phyloP scores from a whole-genome alignment of 2,329 filamentous ascomycete species.

The Colletotrichum nymphaeae region DNA sequence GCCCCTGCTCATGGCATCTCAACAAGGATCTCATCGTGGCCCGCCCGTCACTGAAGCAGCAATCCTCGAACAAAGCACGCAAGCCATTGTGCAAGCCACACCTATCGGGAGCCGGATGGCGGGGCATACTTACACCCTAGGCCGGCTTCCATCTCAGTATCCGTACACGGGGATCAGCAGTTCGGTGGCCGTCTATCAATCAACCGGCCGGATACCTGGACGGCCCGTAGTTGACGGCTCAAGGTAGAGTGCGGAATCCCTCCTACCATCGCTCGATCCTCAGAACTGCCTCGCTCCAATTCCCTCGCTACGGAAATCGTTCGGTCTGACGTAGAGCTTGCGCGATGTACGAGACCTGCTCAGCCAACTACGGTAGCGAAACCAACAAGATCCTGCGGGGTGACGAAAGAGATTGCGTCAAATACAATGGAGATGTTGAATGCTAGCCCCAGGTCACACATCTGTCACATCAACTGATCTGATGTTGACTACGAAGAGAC shows the following conservation, averaged over 20 bases:
- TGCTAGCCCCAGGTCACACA: neutral
- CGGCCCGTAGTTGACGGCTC: neutral
- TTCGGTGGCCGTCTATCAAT: neutral
- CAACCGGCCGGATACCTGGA: neutral
- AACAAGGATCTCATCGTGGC: slow-evolving; percentile 15
- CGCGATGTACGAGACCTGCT: neutral
- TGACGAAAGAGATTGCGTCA: slow-evolving; percentile 18
- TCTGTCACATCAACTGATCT: slow-evolving; percentile 2
- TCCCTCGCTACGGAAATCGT: neutral
- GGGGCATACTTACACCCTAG: slow-evolving; percentile 4
- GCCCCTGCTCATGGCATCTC: slow-evolving; percentile 8
- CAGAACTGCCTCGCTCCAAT: neutral
- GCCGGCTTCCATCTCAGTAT: neutral
- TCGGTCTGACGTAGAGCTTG: neutral
- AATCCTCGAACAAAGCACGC: slow-evolving; percentile 26
- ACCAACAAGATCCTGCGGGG: neutral
- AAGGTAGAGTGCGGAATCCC: neutral
- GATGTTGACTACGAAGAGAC: neutral
- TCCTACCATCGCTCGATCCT: neutral
- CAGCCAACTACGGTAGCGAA: neutral
- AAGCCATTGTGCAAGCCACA: slow-evolving; percentile 34
- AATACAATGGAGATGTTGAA: neutral
- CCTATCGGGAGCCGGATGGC: neutral
- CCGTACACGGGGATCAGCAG: neutral
- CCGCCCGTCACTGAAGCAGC: slow-evolving; percentile 23